A percentile compares a stretch with the other conserved stretches of the same genome.
phyloP scores from a whole-genome alignment of 208 protist species.

The Leishmania guyanensis region DNA sequence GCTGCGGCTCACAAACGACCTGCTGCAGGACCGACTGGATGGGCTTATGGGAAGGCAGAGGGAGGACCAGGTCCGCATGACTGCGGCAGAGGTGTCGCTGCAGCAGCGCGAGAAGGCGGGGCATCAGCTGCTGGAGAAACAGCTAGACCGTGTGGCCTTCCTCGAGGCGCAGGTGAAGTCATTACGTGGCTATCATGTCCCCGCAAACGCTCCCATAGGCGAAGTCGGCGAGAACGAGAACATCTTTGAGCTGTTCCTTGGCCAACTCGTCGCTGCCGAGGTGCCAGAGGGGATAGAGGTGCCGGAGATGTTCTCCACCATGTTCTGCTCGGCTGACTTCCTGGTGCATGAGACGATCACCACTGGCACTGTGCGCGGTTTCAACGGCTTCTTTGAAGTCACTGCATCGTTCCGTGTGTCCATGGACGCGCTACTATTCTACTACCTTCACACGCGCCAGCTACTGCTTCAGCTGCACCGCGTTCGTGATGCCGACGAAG shows the following conservation, averaged over 20 bases:
- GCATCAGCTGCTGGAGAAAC: constrained; percentile 60
- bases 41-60: constrained; percentile 31
- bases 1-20: constrained; percentile 70
- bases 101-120: constrained; percentile 57
- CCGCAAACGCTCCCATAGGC: constrained; percentile 45
- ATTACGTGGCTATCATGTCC: constrained; percentile 79
- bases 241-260: constrained; percentile 91
- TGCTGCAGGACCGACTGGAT: constrained; percentile 65
- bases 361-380: constrained; percentile 74
- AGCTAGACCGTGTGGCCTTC: constrained; percentile 84
- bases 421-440: constrained; percentile 88
- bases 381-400: constrained; percentile 91
- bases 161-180: constrained; percentile 88
- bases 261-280: constrained; percentile 80
- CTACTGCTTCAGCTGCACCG: constrained; percentile 88
- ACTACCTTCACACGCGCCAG: constrained; percentile 83
- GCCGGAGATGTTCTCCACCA: constrained; percentile 43
- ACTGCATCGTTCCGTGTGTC: constrained; percentile 83
- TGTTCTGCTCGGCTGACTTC: constrained; percentile 91
- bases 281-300: constrained; percentile 50
- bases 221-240: constrained; percentile 61
- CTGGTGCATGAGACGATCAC: constrained; percentile 89
- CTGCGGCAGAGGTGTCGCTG: constrained; percentile 36
- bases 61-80: constrained; percentile 40
- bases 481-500: constrained; percentile 71